Evolutionary conservation across 805 yeast genomes (phyloP).

Genomic region (Nadsonia fulvescens): DNA sequence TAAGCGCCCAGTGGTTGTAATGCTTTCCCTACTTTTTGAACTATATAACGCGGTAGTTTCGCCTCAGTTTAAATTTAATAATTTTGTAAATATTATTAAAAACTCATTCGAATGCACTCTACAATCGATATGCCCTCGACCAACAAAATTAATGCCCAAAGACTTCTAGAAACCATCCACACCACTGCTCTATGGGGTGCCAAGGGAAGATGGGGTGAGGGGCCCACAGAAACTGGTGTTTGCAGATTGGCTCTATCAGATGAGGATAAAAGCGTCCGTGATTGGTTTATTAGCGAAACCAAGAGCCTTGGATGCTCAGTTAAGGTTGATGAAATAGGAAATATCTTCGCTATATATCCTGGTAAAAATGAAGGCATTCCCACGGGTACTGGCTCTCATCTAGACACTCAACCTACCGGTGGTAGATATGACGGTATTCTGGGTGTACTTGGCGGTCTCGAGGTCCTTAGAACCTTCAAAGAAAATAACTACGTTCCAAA

Average conservation of each 20-base stretch:
- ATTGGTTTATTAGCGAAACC: constrained; percentile 44
- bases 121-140: no score
- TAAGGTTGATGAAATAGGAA: constrained; percentile 47
- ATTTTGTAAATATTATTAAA: no score
- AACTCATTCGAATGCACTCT: no score
- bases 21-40: no score
- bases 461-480: constrained; percentile 45
- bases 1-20: no score
- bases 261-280: constrained; percentile 43
- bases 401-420: constrained; percentile 66
- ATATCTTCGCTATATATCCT: constrained; percentile 47
- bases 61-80: no score
- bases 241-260: constrained; percentile 46
- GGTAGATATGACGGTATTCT: constrained; percentile 60
- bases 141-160: constrained; percentile 22
- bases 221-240: constrained; percentile 45
- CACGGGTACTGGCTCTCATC: constrained; percentile 54
- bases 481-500: constrained; percentile 42
- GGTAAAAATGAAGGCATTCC: constrained; percentile 34
- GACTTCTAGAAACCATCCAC: constrained; percentile 42
- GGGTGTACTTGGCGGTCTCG: constrained; percentile 52
- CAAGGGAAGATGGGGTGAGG: constrained; percentile 40
- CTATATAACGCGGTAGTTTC: no score
- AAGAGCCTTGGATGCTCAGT: constrained; percentile 36
- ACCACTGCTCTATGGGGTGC: constrained; percentile 48